Base-by-base conservation (phyloP, 306 rosid genomes). In the Hippophae rhamnoides region DNA sequence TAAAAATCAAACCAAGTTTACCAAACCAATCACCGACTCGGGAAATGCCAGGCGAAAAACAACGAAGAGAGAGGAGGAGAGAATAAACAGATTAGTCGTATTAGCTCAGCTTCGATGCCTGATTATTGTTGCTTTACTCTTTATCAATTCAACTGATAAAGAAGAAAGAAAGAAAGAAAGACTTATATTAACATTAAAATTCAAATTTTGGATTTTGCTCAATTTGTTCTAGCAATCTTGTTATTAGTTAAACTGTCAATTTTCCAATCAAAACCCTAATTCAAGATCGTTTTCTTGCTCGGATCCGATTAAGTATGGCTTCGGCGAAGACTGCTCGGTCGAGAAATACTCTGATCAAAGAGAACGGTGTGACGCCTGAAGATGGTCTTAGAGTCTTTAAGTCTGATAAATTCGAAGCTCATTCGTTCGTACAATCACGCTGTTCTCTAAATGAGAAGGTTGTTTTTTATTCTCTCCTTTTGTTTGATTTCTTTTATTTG, bases 361-460 rank as follows among this genome's bases (percentile, higher is more conserved):
- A 93, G 65, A 85, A 79, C 52, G 97, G 89, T 61, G 63, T 66
- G 2, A 86, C 84, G 80, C 86, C 89, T 13, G 97, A 93, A 64
- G 94, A 93, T 56, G 90, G 90, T 26, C 82, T 93, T 63, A 81
- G 60, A 78, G 72, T 81, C 25, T 93, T 93, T 84, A 88, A 81
- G 94, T 73, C 94, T 40, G 97, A 93, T 12, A 73, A 80, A 72
- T 93, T 93, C 56, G 99, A 93, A 11, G 84, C 97, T 2, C 94
- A 86, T 45, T 47, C 65, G 45, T 93, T 78, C 57, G 84, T 93
- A 0, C 95, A 84, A 76, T 73, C 90, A 18, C 86, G 85, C 43
- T 86, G 90, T 71, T 63, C 95, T 53, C 90, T 88, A 70, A 86
- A 87, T 76, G 99, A 93, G 51, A 93, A 86, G 97, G 95, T 84